Conservation (phyloP, 2,329 filamentous ascomycete species). For the Myriosclerotinia curreyana region DNA sequence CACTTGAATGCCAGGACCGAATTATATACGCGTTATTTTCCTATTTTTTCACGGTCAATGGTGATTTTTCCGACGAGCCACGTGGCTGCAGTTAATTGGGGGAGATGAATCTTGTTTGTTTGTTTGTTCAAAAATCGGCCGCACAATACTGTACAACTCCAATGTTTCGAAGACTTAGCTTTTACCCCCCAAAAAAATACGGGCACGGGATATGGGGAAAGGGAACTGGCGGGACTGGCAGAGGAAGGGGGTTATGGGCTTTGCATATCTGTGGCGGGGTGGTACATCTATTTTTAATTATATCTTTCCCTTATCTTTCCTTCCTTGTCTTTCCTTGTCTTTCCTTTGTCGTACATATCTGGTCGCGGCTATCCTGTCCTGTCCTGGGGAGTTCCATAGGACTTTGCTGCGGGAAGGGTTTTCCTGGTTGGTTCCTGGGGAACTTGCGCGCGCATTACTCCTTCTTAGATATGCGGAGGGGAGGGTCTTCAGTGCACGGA, state of each 20-base stretch:
- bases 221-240: slow-evolving; percentile 6
- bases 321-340: slow-evolving; percentile 10
- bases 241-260: slow-evolving; percentile 5
- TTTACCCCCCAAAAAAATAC: neutral
- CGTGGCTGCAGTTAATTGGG: slow-evolving; percentile 14
- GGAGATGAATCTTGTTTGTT: slow-evolving; percentile 6
- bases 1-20: slow-evolving; percentile 17
- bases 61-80: slow-evolving; percentile 9
- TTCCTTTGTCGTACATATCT: slow-evolving; percentile 16
- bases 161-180: slow-evolving; percentile 4
- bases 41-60: slow-evolving; percentile 3
- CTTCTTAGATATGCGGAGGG: slow-evolving; percentile 3
- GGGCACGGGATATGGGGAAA: slow-evolving; percentile 4
- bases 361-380: slow-evolving; percentile 11
- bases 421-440: too few relatives aligned
- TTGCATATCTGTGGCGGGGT: slow-evolving; percentile 14
- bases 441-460: neutral
- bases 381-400: neutral
- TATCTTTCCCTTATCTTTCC: slow-evolving; percentile 3
- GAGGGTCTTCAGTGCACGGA: too few relatives aligned
- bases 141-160: slow-evolving; percentile 8
- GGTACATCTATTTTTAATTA: slow-evolving; percentile 13
- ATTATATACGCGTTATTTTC: slow-evolving; percentile 16
- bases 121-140: neutral
- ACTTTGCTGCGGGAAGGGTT: slow-evolving; percentile 7